Percentiles rank a stretch among this genome's conserved stretches.
phyloP scores from a whole-genome alignment of 345 rosid species.

The Alliaria petiolata region DNA sequence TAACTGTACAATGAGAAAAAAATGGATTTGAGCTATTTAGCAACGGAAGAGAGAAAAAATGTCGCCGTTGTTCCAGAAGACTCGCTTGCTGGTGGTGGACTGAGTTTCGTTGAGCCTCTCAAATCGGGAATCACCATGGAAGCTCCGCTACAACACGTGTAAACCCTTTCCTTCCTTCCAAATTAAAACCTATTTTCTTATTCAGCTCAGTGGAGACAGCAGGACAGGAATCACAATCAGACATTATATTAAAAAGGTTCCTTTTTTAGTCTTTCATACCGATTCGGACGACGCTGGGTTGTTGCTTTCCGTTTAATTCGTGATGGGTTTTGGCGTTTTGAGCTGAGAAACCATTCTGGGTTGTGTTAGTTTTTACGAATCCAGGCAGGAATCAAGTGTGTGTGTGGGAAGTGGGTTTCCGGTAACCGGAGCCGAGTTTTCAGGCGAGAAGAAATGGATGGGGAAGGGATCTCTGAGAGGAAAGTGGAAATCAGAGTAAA shows the following conservation, averaged over 20 bases:
- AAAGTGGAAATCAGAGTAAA: conserved; percentile 53
- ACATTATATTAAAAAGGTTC: conserved; percentile 1
- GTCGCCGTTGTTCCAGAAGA: conserved; percentile 19
- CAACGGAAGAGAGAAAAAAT: conserved; percentile 8
- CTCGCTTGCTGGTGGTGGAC: conserved; percentile 29
- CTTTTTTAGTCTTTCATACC: neutral
- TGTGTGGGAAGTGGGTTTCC: neutral
- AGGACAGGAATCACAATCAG: neutral
- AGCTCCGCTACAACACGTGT: conserved; percentile 24
- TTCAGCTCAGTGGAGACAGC: conserved; percentile 7
- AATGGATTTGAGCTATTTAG: neutral
- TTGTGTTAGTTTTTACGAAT: neutral
- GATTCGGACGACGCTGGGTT: neutral
- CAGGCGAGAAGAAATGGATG: conserved; percentile 16
- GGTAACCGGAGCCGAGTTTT: neutral
- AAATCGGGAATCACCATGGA: conserved; percentile 18
- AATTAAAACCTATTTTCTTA: neutral
- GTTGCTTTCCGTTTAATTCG: neutral
- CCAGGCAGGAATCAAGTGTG: neutral
- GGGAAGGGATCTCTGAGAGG: conserved; percentile 50
- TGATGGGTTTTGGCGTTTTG: conserved; percentile 13
- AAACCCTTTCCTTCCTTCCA: neutral
- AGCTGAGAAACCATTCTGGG: conserved; percentile 1
- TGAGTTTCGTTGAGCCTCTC: conserved; percentile 7
- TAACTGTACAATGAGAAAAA: neutral